A percentile compares a stretch with the other conserved stretches of the same genome.
Conservation (phyloP, 352 stramenopile species). For the Peronospora farinosa region DNA sequence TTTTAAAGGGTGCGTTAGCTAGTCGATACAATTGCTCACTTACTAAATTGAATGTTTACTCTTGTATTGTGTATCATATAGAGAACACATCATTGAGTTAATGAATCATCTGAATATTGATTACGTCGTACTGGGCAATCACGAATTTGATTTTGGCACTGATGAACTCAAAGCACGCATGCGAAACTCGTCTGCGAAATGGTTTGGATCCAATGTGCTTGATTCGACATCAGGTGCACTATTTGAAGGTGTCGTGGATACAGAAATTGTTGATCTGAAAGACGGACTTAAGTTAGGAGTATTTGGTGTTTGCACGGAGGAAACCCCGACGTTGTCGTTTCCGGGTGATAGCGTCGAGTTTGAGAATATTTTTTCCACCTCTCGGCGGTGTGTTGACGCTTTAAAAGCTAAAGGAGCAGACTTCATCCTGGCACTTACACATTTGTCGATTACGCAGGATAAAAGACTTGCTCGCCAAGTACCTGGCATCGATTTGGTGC, state of each 20-base stretch:
- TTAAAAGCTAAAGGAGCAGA: conserved; percentile 62
- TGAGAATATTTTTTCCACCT: conserved; percentile 40
- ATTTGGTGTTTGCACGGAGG: conserved; percentile 66
- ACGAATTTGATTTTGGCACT: conserved; percentile 75
- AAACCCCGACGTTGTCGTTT: conserved; percentile 45
- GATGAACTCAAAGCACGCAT: conserved; percentile 49
- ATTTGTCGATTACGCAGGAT: conserved; percentile 77
- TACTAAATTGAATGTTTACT: background rate
- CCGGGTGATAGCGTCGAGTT: conserved; percentile 43
- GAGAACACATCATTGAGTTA: conserved; percentile 70
- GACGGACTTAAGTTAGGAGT: conserved; percentile 56
- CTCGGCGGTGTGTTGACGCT: conserved; percentile 49
- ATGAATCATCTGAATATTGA: conserved; percentile 68
- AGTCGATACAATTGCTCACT: no score
- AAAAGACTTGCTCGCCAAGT: conserved; percentile 52
- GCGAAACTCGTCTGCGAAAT: conserved; percentile 53
- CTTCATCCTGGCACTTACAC: conserved; percentile 82
- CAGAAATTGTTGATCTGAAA: conserved; percentile 38
- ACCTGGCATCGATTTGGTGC: conserved; percentile 74
- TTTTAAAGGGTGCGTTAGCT: conserved; percentile 48
- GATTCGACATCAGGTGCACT: conserved; percentile 32
- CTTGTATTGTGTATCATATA: conserved; percentile 9
- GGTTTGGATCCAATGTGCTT: conserved; percentile 69
- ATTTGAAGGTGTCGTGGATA: conserved; percentile 44
- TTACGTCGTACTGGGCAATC: conserved; percentile 74